Base-by-base conservation (phyloP, 331 rosid species). In the Rosa hybrid region DNA sequence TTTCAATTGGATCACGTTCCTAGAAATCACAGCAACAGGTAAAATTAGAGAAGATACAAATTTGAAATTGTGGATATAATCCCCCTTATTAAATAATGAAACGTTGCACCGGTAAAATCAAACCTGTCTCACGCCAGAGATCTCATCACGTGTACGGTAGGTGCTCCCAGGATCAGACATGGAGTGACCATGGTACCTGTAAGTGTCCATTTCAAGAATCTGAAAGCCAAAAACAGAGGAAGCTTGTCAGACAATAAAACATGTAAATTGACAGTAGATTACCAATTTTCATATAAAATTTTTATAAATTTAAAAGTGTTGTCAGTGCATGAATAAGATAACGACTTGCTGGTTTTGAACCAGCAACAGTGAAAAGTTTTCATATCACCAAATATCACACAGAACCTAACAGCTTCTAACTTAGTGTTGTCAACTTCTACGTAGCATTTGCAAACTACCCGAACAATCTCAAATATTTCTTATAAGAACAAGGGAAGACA, bases 151-250 rank as follows among this genome's bases (percentile, higher is more conserved):
- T 48, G 99, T 91, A n/a, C 97, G 94, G 81, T 96, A 96, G 64
- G 99, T 96, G 90, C 98, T 96, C 48, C 99, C 99, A 77, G 97
- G 99, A 88, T 96, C 99, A 84, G 98, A 96, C 99, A 96, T 93
- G 63, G 98, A 93, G 87, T 96, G 99, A 46, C 99, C 98, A 65
- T 96, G 99, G 87, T 96, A 96, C 88, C 99, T 89, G 72, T 96
- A 96, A 11, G 99, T 96, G 83, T 96, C 99, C 99, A 93, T 90
- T 86, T 96, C 99, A 74, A 96, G 98, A 84, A 96, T 87, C 98
- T 96, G 90, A 73, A 82, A 71, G 80, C 78, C 82, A 84, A 44
- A 38, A 70, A 74, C 65, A 84, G 53, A 8, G 83, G 64, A 56
- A 82, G 44, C 27, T 56, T 49, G 82, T 72, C 81, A 78, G 78